Base-by-base conservation (phyloP, 2,329 filamentous ascomycete genomes). In the Botrytis sinoallii region DNA sequence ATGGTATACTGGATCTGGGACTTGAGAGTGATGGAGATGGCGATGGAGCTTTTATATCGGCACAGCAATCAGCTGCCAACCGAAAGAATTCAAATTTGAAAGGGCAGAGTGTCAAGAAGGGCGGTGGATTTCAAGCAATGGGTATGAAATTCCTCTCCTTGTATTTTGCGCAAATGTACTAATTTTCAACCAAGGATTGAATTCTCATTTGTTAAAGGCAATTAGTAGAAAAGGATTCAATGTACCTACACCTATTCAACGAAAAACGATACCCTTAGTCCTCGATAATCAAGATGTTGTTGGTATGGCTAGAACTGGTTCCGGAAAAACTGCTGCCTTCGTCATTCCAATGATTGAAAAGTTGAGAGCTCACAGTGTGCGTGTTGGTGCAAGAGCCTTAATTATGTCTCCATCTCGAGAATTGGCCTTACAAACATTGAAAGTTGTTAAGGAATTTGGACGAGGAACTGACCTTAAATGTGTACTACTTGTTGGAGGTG, bases 331-430 rank as follows among this genome's bases (percentile, higher is more conserved):
- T 1, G 96, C 95, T 1, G 96, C 96, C 35, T 99, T 99, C 82
- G 94, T 98, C 40, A 97, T 99, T 77, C 96, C 96, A 61, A 97
- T 99, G 95, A 94, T 99, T 75, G 94, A 99, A 85, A 93, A 92
- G 77, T 85, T 99, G 75, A 97, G 95, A 83, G 88, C 90, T 38
- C 97, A 99, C 82, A 97, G 93, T 80, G 91, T 91, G 44, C 92
- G 92, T 79, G 91, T 98, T 76, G 96, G 97, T 70, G 90, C 94
- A 63, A 89, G 96, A 79, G 96, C 92, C 20, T 85, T 99, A 74
- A 92, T 99, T 75, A 84, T 99, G 81, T 98, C 95, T 22, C 96
- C 96, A 0, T 97, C 95, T 40, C 89, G 96, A 85, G 96, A 99
- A 84, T 85, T 99, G 82, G 96, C 97, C 20, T 86, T 99, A 77